Evolutionary conservation across 2,329 filamentous ascomycete genomes (phyloP).

Genomic region (Metarhizium sp.): DNA sequence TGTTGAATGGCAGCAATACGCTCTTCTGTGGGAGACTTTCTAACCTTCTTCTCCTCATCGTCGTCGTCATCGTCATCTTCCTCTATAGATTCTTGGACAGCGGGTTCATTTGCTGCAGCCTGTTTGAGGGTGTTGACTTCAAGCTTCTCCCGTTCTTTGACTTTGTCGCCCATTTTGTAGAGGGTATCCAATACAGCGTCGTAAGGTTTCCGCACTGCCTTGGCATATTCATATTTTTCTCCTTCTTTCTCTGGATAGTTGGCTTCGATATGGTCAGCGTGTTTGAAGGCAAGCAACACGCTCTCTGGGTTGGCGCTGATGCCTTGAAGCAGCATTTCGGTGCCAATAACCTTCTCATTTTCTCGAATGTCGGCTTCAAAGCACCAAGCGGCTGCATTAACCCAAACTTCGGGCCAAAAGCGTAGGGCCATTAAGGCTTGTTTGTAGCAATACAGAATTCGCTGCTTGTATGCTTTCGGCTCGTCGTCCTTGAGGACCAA

Average conservation of each 20-base stretch:
- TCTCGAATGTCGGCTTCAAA: slow-evolving; percentile 62
- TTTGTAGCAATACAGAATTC: slow-evolving; percentile 84
- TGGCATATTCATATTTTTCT: slow-evolving; percentile 67
- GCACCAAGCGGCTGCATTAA: slow-evolving; percentile 88
- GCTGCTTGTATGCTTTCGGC: slow-evolving; percentile 60
- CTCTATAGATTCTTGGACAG: slow-evolving; percentile 28
- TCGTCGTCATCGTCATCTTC: slow-evolving; percentile 39
- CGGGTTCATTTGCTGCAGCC: slow-evolving; percentile 29
- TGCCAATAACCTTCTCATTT: slow-evolving; percentile 53
- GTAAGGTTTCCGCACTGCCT: slow-evolving; percentile 73
- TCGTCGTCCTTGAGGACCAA: slow-evolving; percentile 81
- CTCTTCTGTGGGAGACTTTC: slow-evolving; percentile 52
- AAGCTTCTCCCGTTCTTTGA: slow-evolving; percentile 52
- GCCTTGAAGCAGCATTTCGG: slow-evolving; percentile 72
- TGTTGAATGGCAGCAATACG: slow-evolving; percentile 54
- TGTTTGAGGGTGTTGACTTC: slow-evolving; percentile 50
- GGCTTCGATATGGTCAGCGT: slow-evolving; percentile 78
- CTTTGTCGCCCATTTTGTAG: slow-evolving; percentile 74
- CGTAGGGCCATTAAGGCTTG: slow-evolving; percentile 87
- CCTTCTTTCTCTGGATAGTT: slow-evolving; percentile 69
- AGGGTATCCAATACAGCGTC: slow-evolving; percentile 75
- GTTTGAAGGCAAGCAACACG: slow-evolving; percentile 79
- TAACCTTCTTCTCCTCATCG: slow-evolving; percentile 30
- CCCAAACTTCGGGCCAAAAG: slow-evolving; percentile 96
- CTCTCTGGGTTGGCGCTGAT: slow-evolving; percentile 89